Percentiles rank a stretch among this genome's conserved stretches.
phyloP scores from a whole-genome alignment of 2,329 filamentous ascomycete species.

The Sclerotinia minor region DNA sequence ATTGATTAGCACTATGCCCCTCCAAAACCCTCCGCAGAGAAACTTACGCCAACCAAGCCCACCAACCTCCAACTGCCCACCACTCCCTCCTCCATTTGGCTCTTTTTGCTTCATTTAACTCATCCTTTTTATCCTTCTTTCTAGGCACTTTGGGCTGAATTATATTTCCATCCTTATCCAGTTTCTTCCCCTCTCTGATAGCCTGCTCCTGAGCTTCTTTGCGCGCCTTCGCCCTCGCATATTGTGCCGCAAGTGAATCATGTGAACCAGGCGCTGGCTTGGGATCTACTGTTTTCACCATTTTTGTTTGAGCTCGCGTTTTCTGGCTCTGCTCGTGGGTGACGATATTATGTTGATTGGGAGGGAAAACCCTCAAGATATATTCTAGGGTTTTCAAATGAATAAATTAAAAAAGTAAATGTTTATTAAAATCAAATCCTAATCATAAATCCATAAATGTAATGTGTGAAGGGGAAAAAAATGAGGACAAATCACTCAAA shows the following conservation, averaged over 20 bases:
- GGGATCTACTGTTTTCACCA: conserved; percentile 33
- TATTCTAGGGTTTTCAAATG: not conserved
- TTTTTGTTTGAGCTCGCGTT: conserved; percentile 24
- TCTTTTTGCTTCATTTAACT: conserved; percentile 38
- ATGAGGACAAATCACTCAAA: conserved; percentile 24
- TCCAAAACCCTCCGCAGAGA: not conserved
- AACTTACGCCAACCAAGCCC: conserved; percentile 42
- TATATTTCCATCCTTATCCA: conserved; percentile 22
- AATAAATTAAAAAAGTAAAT: not conserved
- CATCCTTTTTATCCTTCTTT: conserved; percentile 35
- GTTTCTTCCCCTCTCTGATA: conserved; percentile 29
- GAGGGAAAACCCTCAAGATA: not conserved
- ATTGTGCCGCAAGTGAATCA: conserved; percentile 40
- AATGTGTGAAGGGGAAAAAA: not conserved
- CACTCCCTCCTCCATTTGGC: conserved; percentile 38
- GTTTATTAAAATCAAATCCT: not conserved
- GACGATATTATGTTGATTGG: not conserved
- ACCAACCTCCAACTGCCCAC: conserved; percentile 39
- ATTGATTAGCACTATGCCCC: conserved; percentile 28
- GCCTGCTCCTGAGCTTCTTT: conserved; percentile 37
- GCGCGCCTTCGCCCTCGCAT: conserved; percentile 39
- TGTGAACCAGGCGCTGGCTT: conserved; percentile 37
- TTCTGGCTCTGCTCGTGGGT: not conserved
- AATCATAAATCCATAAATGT: not conserved
- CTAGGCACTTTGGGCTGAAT: conserved; percentile 20